Percentiles rank a stretch among this genome's conserved stretches.
Evolutionary conservation across 2,329 filamentous ascomycete species (phyloP).

Genomic region (Helotiales sp.): DNA sequence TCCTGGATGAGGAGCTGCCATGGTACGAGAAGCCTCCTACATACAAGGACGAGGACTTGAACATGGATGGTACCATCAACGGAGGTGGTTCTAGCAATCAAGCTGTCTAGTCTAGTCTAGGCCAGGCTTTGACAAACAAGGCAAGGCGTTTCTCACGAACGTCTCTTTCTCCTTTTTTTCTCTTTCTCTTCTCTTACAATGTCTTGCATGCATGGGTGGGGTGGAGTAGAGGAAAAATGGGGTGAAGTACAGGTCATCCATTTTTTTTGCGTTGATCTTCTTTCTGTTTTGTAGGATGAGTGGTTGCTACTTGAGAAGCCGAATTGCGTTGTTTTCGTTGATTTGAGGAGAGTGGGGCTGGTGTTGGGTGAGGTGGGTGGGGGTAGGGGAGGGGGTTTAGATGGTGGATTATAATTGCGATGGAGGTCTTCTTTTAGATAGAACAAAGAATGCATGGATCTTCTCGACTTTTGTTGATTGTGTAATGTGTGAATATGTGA

Average conservation of each 20-base stretch:
- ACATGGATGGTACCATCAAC: background rate
- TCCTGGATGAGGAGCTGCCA: slow-evolving; percentile 60
- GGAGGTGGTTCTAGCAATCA: background rate
- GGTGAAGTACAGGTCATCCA: background rate
- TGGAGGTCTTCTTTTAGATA: background rate
- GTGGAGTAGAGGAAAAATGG: background rate
- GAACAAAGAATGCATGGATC: background rate
- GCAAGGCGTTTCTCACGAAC: too few species aligned
- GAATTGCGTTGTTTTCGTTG: background rate
- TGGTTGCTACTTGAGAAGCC: background rate
- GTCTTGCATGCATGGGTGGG: background rate
- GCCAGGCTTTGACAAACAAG: background rate
- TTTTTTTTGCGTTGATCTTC: too few species aligned
- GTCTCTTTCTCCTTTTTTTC: background rate
- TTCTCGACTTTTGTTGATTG: too few species aligned
- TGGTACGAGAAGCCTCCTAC: slow-evolving; percentile 41
- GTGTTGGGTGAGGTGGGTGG: too few species aligned
- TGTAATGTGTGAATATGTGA: too few species aligned
- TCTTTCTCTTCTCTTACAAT: background rate
- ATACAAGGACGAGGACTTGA: background rate
- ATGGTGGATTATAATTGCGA: too few species aligned
- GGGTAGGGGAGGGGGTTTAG: too few species aligned
- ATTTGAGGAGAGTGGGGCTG: too few species aligned
- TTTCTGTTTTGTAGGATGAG: background rate
- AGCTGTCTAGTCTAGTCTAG: background rate